Base-by-base conservation (phyloP, 192 early-diverging fungal genomes). In the Phycomyces blakesleeanus region DNA sequence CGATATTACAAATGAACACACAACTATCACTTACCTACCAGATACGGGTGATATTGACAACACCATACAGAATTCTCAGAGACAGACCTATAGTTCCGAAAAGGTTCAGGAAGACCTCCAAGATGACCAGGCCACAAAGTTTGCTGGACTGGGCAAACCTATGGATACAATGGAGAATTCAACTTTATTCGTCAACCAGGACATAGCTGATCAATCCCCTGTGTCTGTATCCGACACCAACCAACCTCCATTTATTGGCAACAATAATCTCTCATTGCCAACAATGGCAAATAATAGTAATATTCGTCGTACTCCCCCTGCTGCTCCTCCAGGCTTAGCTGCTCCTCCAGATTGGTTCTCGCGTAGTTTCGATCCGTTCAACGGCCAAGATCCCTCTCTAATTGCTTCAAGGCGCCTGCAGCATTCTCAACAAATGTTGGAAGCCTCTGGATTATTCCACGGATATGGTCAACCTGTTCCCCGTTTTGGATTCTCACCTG, bases 381-480 rank as follows among this genome's bases (percentile, higher is more conserved):
- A 63, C 15, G 71, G 71, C 15, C 71, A 73, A 34, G 71, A 73
- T 25, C 65, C 71, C 24, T 50, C 56, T 1, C 49, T 67, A 20
- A 67, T 73, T 50, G 66, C 66, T 37, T 55, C 71, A 20, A 59
- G 71, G 26, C 59, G 71, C 49, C 53, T 73, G 37, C 71, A 73
- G 29, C 71, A 73, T 44, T 73, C 71, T 15, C 71, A 73, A 12
- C 64, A 66, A 4, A 73, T 73, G 71, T 24, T 73, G 9, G 71
- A 66, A 1, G 71, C 71, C 11, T 57, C 61, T 29, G 71, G 71
- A 12, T 26, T 73, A 14, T 67, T 73, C 42, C 40, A 55, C 37
- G 56, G 61, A n/a, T 63, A 57, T 55, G 61, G 55, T 29, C 29
- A 42, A 18, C 60, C 60, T 18, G 22, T 51, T 11, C 54, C 58